Percentiles rank a stretch among this genome's conserved stretches.
Conservation (phyloP, 2,329 filamentous ascomycete species). For the Neoascochyta sp. region DNA sequence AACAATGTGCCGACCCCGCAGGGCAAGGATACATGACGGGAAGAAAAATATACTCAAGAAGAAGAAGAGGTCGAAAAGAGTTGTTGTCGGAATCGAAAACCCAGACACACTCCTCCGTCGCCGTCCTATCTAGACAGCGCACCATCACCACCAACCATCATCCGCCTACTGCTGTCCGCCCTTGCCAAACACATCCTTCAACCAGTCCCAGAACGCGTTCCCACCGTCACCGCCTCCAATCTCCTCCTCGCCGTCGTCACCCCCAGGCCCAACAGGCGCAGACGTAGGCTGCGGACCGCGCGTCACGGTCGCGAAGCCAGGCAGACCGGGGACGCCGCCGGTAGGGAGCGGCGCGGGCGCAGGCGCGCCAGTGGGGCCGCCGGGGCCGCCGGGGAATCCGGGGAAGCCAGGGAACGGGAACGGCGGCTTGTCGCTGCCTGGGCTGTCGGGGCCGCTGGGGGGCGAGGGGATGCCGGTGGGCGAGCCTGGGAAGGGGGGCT, state of each 20-base stretch:
- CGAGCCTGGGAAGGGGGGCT: not conserved
- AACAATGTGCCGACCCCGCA: too few species aligned
- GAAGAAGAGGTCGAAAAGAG: too few species aligned
- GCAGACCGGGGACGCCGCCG: constrained; percentile 3
- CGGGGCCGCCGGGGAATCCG: constrained; percentile 4
- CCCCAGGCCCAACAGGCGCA: constrained; percentile 3
- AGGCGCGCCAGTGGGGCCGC: constrained; percentile 4
- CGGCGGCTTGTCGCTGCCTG: not conserved
- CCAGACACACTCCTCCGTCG: too few species aligned
- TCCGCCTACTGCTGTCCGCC: too few species aligned
- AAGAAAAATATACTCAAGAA: too few species aligned
- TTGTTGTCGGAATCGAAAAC: too few species aligned
- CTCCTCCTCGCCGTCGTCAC: constrained; percentile 2
- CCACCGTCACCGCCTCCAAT: not conserved
- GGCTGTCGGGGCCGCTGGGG: constrained; percentile 1
- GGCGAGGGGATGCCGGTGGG: constrained; percentile 2
- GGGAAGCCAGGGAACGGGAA: constrained; percentile 5
- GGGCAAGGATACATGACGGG: too few species aligned
- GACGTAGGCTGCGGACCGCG: constrained; percentile 12
- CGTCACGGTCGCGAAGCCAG: constrained; percentile 10
- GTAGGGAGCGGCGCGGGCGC: constrained; percentile 1
- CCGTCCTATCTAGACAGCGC: too few species aligned
- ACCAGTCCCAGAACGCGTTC: constrained; percentile 9
- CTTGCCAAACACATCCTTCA: constrained; percentile 6
- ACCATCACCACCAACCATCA: too few species aligned